These are phyloP conservation scores for Colletotrichum paranaense DNA, from an alignment of 2,329 filamentous ascomycete genomes.

Conservation along the genomic window DNA sequence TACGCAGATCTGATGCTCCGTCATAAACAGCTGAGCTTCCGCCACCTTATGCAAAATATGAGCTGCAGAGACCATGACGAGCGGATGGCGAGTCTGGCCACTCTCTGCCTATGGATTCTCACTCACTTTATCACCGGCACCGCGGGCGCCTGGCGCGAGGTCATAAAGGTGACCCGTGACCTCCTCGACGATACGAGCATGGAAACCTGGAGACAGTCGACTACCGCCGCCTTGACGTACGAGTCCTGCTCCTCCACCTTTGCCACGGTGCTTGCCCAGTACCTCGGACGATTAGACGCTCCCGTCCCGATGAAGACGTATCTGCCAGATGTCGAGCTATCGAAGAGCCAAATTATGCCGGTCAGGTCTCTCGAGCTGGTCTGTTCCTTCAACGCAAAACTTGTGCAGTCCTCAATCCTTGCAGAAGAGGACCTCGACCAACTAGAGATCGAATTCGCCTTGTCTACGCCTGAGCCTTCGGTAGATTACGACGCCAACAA, in stretches of 20 bases:
- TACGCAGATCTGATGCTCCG: background rate
- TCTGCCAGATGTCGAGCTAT: background rate
- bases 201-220: background rate
- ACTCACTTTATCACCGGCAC: slow-evolving; percentile 23
- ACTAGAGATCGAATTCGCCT: background rate
- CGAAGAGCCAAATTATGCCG: background rate
- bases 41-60: slow-evolving; percentile 19
- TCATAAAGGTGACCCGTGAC: slow-evolving; percentile 12
- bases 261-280: background rate
- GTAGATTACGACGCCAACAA: background rate
- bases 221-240: background rate
- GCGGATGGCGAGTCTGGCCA: slow-evolving; percentile 12
- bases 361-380: background rate
- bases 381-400: background rate
- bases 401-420: background rate
- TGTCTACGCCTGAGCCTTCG: background rate
- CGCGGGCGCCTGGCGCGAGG: slow-evolving; percentile 17
- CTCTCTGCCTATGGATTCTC: slow-evolving; percentile 15
- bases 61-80: background rate
- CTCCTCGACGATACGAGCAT: background rate
- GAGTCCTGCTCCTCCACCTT: background rate
- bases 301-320: background rate
- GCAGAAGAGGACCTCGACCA: background rate
- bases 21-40: slow-evolving; percentile 11
- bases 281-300: background rate